Evolutionary conservation across 164 flowering plant genomes (phyloP), one percentile per base, ranked within the genome.

Genomic region (Taxillus chinensis): DNA sequence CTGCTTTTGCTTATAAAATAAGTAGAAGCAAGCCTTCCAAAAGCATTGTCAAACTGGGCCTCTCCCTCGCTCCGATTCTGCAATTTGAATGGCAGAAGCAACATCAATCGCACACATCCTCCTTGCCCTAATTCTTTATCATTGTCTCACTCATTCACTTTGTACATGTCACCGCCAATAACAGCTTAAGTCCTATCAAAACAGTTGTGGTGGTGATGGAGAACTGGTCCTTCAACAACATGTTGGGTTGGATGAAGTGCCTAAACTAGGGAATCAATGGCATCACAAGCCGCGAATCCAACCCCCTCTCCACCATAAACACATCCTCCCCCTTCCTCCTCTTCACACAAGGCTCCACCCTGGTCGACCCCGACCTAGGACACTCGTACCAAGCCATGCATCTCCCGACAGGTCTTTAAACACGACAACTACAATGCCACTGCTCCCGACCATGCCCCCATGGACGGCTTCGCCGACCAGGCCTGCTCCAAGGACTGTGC

Each of bases 381-480:
- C 95, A 87, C 81, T 83, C 90, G 1, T 85, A 85, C 73, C 89
- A 83, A 48, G 90, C 95, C n/a, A n/a, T n/a, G n/a, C 41, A 88
- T 88, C 45, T 70, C 80, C 2, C 85, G 79, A 60, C 91, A 88
- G 68, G 77, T 88, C 11, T 88, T 86, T n/a, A n/a, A n/a, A n/a
- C n/a, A n/a, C 74, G 95, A 89, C 5, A 79, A 86, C 27, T 54
- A 68, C 8, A 61, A 69, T 58, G 66, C 79, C 41, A 70, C n/a
- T n/a, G n/a, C 83, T 4, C n/a, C n/a, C n/a, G 55, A 4, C 37
- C 83, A 77, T 3, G 79, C 91, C 0, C 82, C 82, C 37, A 88
- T 88, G 95, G 80, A 76, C 54, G 91, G 95, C 9, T 88, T 88
- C 66, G 91, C 80, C 7, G 86, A 85, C 39, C 84, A 86, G 48